Base-by-base conservation (phyloP, 352 stramenopile species). In the Phytophthora cryptogea region DNA sequence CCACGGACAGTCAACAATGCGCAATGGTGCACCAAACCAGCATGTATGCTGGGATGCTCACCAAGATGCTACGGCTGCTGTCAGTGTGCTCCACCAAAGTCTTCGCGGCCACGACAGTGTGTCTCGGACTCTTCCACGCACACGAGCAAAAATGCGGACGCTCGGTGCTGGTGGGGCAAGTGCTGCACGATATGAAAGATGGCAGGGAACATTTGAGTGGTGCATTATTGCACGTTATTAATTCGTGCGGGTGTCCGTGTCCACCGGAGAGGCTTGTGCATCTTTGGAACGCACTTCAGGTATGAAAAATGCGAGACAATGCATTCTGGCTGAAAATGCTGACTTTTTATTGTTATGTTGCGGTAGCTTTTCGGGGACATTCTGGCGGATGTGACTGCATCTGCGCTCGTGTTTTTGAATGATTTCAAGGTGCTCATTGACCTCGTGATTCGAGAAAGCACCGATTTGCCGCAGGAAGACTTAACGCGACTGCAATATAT, bases 401-500 rank as follows among this genome's bases (percentile, higher is more conserved):
- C 68, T 1, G 66, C 66, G 35, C 63, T 88, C 16, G 59, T 92
- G 33, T 92, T 86, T 53, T 31, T 88, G 14, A 92, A 92, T 46
- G 83, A 92, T 49, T 86, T 88, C 33, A 92, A 90, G 49, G 56
- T 92, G 31, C 56, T 92, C 32, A 43, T 92, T 5, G 83, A 92
- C 62, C 70, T 92, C 32, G 28, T 86, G 14, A 75, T 92, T 49
- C 70, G 83, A 30, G 83, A 92, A 40, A 80, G 72, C 20, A 78
- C 64, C 1, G 83, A 92, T 55, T 59, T 86, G 14, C 77, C 83
- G 35, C 70, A 78, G 4, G 74, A 86, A 13, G 78, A 89, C 31
- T 8, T 50, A 7, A 68, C 69, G 27, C 72, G 80, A 4, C 46
- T 74, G 11, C 37, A 75, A 28, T 88, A 82, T 31, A 61, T 90